Evolutionary conservation across 768 basidiomycete species (phyloP), one percentile per base, ranked within the genome.

Genomic region (Boletellus emodensis): DNA sequence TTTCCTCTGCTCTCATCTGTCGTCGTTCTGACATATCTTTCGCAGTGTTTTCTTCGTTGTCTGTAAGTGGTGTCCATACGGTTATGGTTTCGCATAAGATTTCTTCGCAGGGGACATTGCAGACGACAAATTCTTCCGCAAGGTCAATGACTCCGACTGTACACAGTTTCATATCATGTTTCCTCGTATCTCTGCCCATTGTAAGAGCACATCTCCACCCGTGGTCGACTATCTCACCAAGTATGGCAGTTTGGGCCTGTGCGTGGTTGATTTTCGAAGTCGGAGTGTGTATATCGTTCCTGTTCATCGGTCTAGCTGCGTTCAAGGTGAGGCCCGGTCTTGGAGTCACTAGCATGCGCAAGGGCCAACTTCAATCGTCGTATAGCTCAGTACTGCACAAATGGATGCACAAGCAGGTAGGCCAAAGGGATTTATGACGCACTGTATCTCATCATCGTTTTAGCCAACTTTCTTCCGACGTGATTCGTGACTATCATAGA

Each of bases 41-140:
- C 42, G 5, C 56, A 91, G 90, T 59, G 76, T 84, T 43, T 83
- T 94, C 50, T 97, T 90, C 59, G 90, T 91, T 40, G 78, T 96
- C 48, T 95, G 93, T 90, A 57, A 63, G 85, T 72, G 18, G 37
- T 9, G 14, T 46, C 24, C 37, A 18, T 36, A n/a, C n/a, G 33
- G 36, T 41, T 10, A 15, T n/a, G 7, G 8, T 35, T 24, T 42
- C 20, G 13, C 32, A 40, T 41, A 37, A 36, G 11, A 46, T 44
- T 41, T 45, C 40, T 56, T 45, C 20, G 51, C 60, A 92, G 90
- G 90, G 94, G 94, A 97, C 63, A 85, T 94, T 40, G 82, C 90
- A 39, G 94, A 97, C 65, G 94, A 97, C 63, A 80, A 89, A 49
- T 91, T 94, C 71, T 96, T 94, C 71, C 90, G 93, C 63, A 95